Evolutionary conservation across 2,329 filamentous ascomycete species (phyloP).

Genomic region (Elsinoe ampelina): DNA sequence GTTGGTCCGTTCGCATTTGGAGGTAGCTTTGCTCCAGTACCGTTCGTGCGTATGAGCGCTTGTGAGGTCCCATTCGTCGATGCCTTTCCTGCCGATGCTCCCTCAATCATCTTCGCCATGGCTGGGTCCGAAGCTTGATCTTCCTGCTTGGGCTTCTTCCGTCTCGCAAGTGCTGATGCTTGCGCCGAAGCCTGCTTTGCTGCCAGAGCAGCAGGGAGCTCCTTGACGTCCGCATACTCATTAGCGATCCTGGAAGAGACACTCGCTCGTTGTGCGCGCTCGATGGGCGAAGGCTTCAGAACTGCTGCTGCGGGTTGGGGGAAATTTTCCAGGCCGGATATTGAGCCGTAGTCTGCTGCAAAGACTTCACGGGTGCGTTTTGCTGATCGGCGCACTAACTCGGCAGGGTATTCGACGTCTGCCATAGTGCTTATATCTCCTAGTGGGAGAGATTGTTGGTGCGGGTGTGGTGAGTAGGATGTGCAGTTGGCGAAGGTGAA

Average conservation of each 20-base stretch:
- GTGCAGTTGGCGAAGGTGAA: neutral
- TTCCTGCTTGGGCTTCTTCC: conserved; percentile 53
- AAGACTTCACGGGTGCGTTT: conserved; percentile 48
- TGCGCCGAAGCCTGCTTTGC: conserved; percentile 63
- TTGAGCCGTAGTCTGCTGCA: conserved; percentile 42
- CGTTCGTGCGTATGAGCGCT: conserved; percentile 46
- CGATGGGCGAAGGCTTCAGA: conserved; percentile 35
- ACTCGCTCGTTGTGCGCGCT: conserved; percentile 37
- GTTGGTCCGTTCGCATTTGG: conserved; percentile 50
- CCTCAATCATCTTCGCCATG: conserved; percentile 59
- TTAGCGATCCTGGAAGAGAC: conserved; percentile 51
- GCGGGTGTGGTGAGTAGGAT: neutral
- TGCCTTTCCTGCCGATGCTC: conserved; percentile 43
- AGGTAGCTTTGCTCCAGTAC: conserved; percentile 33
- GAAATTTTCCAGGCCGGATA: conserved; percentile 33
- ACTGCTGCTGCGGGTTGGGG: conserved; percentile 35
- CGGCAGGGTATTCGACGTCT: conserved; percentile 18
- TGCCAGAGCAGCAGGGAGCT: conserved; percentile 67
- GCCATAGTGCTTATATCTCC: neutral
- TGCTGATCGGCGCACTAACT: conserved; percentile 37
- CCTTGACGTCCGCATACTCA: conserved; percentile 71
- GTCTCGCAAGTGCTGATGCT: conserved; percentile 48
- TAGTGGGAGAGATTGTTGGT: neutral
- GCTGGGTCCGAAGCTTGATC: conserved; percentile 44
- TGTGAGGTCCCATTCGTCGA: conserved; percentile 41